These are phyloP conservation scores for Bonia amplexicaulis DNA, from an alignment of 176 grass and related monocot species.

Conservation along the genomic window DNA sequence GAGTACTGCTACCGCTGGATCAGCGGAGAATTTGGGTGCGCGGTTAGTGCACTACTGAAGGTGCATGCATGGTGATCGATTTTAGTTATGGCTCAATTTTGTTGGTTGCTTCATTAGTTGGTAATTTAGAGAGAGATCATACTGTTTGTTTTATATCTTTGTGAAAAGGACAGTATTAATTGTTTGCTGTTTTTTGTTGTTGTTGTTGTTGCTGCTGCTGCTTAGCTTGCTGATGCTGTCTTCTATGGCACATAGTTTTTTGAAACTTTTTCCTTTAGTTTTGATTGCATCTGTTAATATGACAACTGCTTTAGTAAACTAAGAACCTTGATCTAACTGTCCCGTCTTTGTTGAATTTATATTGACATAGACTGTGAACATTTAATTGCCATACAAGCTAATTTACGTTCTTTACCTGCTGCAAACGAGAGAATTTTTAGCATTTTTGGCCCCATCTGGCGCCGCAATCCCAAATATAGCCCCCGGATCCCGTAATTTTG, in stretches of 20 bases:
- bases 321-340: neutral
- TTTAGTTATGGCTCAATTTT: neutral
- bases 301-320: neutral
- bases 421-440: neutral
- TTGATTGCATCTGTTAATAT: neutral
- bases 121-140: neutral
- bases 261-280: neutral
- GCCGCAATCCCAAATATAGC: too few species aligned
- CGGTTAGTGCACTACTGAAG: neutral
- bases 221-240: neutral
- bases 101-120: slow-evolving; percentile 9
- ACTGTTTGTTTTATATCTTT: slow-evolving; percentile 2
- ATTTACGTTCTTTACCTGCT: neutral
- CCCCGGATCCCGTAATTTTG: too few species aligned
- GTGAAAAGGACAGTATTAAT: neutral
- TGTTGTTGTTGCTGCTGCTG: neutral
- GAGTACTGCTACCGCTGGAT: neutral
- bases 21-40: neutral
- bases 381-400: neutral
- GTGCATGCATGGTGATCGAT: neutral
- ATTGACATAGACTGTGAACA: neutral
- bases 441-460: too few species aligned
- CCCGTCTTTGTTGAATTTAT: neutral
- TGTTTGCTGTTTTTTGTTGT: neutral
- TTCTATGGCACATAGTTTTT: neutral